Percentiles rank a stretch among this genome's conserved stretches.
phyloP scores from a whole-genome alignment of 495 filamentous ascomycete species.

The Annulohypoxylon stygium region DNA sequence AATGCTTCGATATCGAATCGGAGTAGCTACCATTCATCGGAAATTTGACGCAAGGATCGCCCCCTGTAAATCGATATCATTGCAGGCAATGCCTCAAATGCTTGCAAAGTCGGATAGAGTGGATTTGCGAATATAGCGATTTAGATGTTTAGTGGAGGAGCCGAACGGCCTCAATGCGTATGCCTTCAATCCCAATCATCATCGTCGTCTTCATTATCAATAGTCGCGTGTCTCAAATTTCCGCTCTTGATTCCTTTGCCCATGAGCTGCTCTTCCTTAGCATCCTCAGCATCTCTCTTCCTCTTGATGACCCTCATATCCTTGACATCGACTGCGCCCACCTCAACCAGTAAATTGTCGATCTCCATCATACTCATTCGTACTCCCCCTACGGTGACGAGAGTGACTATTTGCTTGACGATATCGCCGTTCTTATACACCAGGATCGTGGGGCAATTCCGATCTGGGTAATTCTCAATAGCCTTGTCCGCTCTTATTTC shows the following conservation, averaged over 20 bases:
- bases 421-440: slow-evolving; percentile 95
- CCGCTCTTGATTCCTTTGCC: slow-evolving; percentile 61
- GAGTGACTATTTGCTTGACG: slow-evolving; percentile 84
- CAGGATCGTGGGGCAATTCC: slow-evolving; percentile 93
- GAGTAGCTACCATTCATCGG: slow-evolving; percentile 8
- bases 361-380: slow-evolving; percentile 73
- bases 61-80: slow-evolving; percentile 16
- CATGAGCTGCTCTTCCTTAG: slow-evolving; percentile 60
- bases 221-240: slow-evolving; percentile 55
- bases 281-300: slow-evolving; percentile 70
- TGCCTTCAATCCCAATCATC: slow-evolving; percentile 80
- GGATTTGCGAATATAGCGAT: slow-evolving; percentile 1
- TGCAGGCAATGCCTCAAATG: slow-evolving; percentile 15
- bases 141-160: background rate
- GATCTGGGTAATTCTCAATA: slow-evolving; percentile 95
- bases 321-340: slow-evolving; percentile 79
- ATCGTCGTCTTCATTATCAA: slow-evolving; percentile 73
- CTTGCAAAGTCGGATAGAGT: slow-evolving; percentile 3
- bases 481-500: slow-evolving; percentile 94
- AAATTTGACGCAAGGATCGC: background rate
- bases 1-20: slow-evolving; percentile 17
- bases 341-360: slow-evolving; percentile 81
- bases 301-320: slow-evolving; percentile 82
- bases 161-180: background rate
- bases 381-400: slow-evolving; percentile 80